Evolutionary conservation across 129 eudicot genomes (phyloP), one percentile per base, ranked within the genome.

Genomic region (Escallonia herrerae): DNA sequence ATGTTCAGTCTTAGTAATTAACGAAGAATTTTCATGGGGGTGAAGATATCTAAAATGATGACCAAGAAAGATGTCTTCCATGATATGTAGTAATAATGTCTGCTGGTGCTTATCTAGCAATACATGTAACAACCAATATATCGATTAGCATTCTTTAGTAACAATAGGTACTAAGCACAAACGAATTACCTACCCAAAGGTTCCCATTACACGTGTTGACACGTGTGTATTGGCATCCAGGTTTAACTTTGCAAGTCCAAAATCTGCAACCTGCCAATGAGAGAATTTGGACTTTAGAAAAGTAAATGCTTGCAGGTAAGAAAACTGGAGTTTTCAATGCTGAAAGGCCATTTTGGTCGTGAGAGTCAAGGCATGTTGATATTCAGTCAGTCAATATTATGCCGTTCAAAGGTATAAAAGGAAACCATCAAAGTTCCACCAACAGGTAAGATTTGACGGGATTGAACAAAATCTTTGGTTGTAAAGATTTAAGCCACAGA

Each of bases 141-240:
- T 45, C 33, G 33, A 45, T 45, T 45, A 45, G 1, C 9, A 8
- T 8, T 45, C 6, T 5, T 56, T 15, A 12, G 9, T 12, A 44
- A 33, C 8, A 10, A 67, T n/a, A 7, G 33, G 63, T 45, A 44
- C 15, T 37, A 53, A 53, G 58, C 58, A 38, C 4, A 43, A 13
- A 53, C 38, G 33, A 9, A 46, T 65, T 14, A 62, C 51, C 58
- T 78, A 83, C 95, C 95, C 95, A 70, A 86, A 86, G 53, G 95
- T 86, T 72, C 95, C 95, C 95, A 86, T 78, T 56, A 86, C 90
- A 74, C 95, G 91, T 55, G 95, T 87, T 15, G 95, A 79, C 69
- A 87, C 74, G 63, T 87, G 91, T n/a, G 91, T 84, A 69, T 84
- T 77, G 47, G 75, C 56, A 77, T 87, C 95, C 82, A 77, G 66